A percentile compares a stretch with the other conserved stretches of the same genome.
These are phyloP conservation scores for Priceomyces medius DNA, from an alignment of 805 yeast species.

Conservation along the genomic window DNA sequence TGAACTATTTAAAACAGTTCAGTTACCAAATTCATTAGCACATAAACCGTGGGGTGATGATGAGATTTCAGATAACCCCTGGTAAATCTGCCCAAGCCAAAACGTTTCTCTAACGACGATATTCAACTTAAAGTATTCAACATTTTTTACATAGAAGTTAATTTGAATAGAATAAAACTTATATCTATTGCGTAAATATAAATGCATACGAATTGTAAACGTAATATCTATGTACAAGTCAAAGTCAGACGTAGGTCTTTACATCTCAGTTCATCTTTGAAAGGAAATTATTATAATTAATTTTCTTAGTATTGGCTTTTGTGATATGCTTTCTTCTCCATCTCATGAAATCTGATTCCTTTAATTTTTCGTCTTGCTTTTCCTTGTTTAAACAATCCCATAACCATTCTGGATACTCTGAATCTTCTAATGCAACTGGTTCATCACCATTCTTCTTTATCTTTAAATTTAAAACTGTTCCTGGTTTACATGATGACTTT, in stretches of 20 bases:
- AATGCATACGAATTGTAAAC: no score
- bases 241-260: background rate
- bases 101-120: no score
- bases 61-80: conserved; percentile 65
- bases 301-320: conserved; percentile 62
- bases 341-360: conserved; percentile 58
- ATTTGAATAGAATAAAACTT: no score
- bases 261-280: conserved; percentile 49
- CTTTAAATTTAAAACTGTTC: conserved; percentile 71
- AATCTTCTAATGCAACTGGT: conserved; percentile 82
- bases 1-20: conserved; percentile 48
- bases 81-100: no score
- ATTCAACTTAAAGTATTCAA: no score
- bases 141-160: no score
- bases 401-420: conserved; percentile 92
- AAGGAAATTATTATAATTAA: conserved; percentile 78
- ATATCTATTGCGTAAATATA: no score
- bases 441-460: conserved; percentile 80
- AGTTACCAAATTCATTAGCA: conserved; percentile 48
- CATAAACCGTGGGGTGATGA: conserved; percentile 47
- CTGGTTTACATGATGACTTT: conserved; percentile 52
- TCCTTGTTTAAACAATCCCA: conserved; percentile 79
- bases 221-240: conserved; percentile 1
- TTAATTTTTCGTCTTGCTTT: conserved; percentile 55
- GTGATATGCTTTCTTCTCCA: conserved; percentile 70